These are phyloP conservation scores for Xylariales sp. DNA, from an alignment of 2,329 filamentous ascomycete genomes.

Conservation along the genomic window DNA sequence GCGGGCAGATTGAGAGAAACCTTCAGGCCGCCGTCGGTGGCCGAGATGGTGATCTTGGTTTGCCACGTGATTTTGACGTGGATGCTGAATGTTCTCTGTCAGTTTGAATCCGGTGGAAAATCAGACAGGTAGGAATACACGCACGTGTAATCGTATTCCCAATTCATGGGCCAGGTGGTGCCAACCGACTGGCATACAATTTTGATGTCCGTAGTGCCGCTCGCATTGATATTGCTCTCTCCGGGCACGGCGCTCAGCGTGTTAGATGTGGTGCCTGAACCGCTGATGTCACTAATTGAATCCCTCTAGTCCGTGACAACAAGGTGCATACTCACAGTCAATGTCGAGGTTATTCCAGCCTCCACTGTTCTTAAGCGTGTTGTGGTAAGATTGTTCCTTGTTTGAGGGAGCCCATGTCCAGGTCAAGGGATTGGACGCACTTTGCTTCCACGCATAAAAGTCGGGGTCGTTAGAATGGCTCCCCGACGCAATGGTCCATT, in stretches of 20 bases:
- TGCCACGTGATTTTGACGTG: slow-evolving; percentile 3
- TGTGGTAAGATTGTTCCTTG: not conserved
- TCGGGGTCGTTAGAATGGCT: not conserved
- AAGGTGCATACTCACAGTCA: slow-evolving; percentile 11
- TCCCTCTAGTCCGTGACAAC: not conserved
- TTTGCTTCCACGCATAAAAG: slow-evolving; percentile 4
- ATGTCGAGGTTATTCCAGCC: slow-evolving; percentile 1
- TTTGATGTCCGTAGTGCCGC: slow-evolving; percentile 9
- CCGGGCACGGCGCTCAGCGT: slow-evolving; percentile 10
- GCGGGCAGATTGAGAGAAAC: slow-evolving; percentile 4
- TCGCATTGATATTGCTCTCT: slow-evolving; percentile 6
- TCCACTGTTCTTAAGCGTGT: not conserved
- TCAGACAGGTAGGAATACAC: not conserved
- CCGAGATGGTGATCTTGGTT: slow-evolving; percentile 3
- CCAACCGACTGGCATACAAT: slow-evolving; percentile 15
- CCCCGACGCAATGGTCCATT: slow-evolving; percentile 6
- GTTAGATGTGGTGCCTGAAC: slow-evolving; percentile 7
- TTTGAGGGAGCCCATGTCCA: slow-evolving; percentile 14
- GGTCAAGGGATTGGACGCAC: not conserved
- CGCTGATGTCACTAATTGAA: slow-evolving; percentile 10
- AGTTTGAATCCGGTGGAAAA: slow-evolving; percentile 4
- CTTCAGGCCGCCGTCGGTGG: slow-evolving; percentile 10
- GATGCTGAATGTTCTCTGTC: slow-evolving; percentile 8
- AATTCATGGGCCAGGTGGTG: not conserved
- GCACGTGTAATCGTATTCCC: slow-evolving; percentile 13